Evolutionary conservation across 257 asterid genomes (phyloP).

Genomic region (Solanum lignicaule): DNA sequence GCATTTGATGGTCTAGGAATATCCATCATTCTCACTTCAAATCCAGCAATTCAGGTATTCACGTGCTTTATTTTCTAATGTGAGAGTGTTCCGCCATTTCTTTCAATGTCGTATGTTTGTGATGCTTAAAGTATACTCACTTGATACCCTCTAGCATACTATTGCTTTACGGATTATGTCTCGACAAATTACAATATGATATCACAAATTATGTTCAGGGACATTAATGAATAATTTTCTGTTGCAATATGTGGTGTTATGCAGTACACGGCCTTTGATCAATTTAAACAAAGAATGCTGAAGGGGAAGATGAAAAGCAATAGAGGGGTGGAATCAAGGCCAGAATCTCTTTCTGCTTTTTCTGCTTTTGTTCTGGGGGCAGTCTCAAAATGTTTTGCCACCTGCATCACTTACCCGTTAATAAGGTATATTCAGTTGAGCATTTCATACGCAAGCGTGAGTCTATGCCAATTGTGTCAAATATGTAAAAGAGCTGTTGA

Average conservation of each 20-base stretch:
- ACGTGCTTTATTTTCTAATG: not conserved
- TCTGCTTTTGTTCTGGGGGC: constrained; percentile 75
- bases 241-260: not conserved
- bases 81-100: not conserved
- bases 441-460: not conserved
- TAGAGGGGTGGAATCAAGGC: constrained; percentile 26
- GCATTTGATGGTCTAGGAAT: constrained; percentile 83
- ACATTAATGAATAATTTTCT: constrained; percentile 6
- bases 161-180: not conserved
- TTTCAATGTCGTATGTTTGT: not conserved
- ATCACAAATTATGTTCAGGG: not conserved
- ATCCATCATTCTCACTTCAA: constrained; percentile 78
- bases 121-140: not conserved
- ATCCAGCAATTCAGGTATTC: constrained; percentile 84
- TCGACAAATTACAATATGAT: not conserved
- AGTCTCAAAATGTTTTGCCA: constrained; percentile 74
- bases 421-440: constrained; percentile 39
- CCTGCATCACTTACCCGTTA: constrained; percentile 75
- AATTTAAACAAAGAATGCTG: constrained; percentile 53
- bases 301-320: constrained; percentile 28
- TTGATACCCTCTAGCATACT: not conserved
- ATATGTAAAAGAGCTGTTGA: not conserved
- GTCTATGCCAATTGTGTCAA: not conserved
- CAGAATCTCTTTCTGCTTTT: constrained; percentile 71
- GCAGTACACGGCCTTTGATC: constrained; percentile 93